Conservation (phyloP, 371 early-diverging fungal genomes). For the Umbelopsis sp. region DNA sequence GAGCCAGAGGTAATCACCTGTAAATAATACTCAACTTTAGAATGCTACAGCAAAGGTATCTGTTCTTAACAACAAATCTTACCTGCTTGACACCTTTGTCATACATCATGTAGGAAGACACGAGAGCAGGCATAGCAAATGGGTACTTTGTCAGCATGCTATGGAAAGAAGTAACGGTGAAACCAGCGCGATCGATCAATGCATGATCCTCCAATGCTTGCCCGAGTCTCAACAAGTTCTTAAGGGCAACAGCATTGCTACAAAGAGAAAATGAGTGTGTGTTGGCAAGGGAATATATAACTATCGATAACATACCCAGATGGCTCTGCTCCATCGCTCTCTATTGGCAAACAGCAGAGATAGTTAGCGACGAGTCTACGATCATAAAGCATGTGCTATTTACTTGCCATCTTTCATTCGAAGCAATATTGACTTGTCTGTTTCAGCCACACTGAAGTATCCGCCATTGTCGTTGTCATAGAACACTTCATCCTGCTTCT, state of each 20-base stretch:
- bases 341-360: slow-evolving; percentile 26
- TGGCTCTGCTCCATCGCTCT: slow-evolving; percentile 73
- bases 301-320: slow-evolving; percentile 39
- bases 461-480: slow-evolving; percentile 60
- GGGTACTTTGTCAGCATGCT: slow-evolving; percentile 35
- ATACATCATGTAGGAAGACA: slow-evolving; percentile 39
- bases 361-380: neutral
- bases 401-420: slow-evolving; percentile 63
- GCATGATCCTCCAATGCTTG: slow-evolving; percentile 30
- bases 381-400: neutral
- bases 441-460: slow-evolving; percentile 53
- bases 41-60: too few species aligned
- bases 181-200: slow-evolving; percentile 36
- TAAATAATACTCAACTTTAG: neutral
- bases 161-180: slow-evolving; percentile 37
- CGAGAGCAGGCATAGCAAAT: slow-evolving; percentile 47
- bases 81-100: slow-evolving; percentile 50
- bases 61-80: too few species aligned
- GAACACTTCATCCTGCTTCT: slow-evolving; percentile 57
- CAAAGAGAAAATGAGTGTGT: neutral
- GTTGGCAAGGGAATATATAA: neutral
- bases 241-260: slow-evolving; percentile 49
- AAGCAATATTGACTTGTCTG: slow-evolving; percentile 52
- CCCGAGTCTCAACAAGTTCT: slow-evolving; percentile 47
- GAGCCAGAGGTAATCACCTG: slow-evolving; percentile 49